Evolutionary conservation across 371 early-diverging fungal genomes (phyloP).

Genomic region (Mortierella sp.): DNA sequence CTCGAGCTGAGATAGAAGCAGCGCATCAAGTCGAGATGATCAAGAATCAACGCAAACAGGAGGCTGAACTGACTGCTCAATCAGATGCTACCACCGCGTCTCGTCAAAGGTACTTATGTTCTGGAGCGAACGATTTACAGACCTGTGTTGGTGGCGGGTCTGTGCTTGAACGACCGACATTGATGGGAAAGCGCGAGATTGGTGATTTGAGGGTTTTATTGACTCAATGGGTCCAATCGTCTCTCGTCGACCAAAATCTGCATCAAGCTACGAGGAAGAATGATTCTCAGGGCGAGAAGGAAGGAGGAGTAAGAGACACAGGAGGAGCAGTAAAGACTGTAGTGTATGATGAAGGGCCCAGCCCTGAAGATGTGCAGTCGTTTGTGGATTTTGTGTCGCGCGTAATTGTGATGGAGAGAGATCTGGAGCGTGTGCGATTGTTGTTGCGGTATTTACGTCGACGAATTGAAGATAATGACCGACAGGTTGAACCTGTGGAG

Average conservation of each 20-base stretch:
- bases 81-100: neutral
- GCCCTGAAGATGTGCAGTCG: constrained; percentile 47
- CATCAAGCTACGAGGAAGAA: too few relatives aligned
- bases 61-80: constrained; percentile 2
- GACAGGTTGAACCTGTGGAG: neutral
- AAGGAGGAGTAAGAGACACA: neutral
- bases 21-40: constrained; percentile 25
- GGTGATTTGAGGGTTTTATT: constrained; percentile 36
- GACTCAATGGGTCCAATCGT: constrained; percentile 45
- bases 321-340: too few relatives aligned
- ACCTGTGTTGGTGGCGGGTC: neutral
- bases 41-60: constrained; percentile 28
- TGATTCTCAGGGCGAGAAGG: neutral
- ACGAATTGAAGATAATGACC: constrained; percentile 35
- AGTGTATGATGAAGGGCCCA: constrained; percentile 44
- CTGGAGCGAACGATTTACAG: neutral
- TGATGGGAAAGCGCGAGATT: constrained; percentile 35
- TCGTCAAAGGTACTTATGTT: neutral
- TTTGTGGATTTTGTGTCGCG: constrained; percentile 43
- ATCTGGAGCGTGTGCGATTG: constrained; percentile 39
- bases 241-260: constrained; percentile 12
- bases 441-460: constrained; percentile 31
- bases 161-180: constrained; percentile 27
- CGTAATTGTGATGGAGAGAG: constrained; percentile 50
- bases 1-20: constrained; percentile 39